These are phyloP conservation scores for Evernia prunastri DNA, from an alignment of 495 filamentous ascomycete genomes.

Conservation along the genomic window DNA sequence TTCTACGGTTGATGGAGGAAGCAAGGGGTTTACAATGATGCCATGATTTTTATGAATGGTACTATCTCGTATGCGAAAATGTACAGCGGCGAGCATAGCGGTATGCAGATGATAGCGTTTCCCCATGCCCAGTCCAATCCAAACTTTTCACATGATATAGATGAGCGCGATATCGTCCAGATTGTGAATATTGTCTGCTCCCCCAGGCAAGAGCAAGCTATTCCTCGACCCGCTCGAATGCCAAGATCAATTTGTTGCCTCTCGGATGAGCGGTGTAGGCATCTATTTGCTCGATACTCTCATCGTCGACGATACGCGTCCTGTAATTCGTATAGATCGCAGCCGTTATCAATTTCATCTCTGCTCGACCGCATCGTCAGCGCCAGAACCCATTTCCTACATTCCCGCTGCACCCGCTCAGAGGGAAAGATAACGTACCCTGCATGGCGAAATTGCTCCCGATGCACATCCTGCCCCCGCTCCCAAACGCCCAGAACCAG, in stretches of 20 bases:
- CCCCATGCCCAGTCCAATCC: background rate
- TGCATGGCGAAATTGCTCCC: slow-evolving; percentile 76
- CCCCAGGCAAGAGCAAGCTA: background rate
- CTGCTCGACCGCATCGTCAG: slow-evolving; percentile 22
- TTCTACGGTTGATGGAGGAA: background rate
- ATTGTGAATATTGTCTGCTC: too few relatives aligned
- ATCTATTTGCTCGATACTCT: slow-evolving; percentile 56
- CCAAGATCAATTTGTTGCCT: slow-evolving; percentile 41
- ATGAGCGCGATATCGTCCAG: background rate
- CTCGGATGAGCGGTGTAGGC: slow-evolving; percentile 58
- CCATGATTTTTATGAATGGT: slow-evolving; percentile 15
- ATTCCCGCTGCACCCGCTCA: background rate
- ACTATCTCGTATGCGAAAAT: slow-evolving; percentile 4
- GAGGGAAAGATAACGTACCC: slow-evolving; percentile 42
- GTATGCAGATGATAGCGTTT: background rate
- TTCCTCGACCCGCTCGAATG: slow-evolving; percentile 31
- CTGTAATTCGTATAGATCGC: slow-evolving; percentile 64
- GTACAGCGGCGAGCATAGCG: slow-evolving; percentile 5
- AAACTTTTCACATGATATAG: background rate
- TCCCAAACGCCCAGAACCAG: slow-evolving; percentile 83
- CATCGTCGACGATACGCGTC: slow-evolving; percentile 50
- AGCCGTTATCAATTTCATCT: slow-evolving; percentile 44
- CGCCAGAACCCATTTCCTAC: background rate
- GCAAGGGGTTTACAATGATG: slow-evolving; percentile 5
- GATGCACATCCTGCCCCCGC: slow-evolving; percentile 78